Evolutionary conservation across 148 eudicot species (phyloP), one percentile per base, ranked within the genome.

Genomic region (Euryodendron excelsum): DNA sequence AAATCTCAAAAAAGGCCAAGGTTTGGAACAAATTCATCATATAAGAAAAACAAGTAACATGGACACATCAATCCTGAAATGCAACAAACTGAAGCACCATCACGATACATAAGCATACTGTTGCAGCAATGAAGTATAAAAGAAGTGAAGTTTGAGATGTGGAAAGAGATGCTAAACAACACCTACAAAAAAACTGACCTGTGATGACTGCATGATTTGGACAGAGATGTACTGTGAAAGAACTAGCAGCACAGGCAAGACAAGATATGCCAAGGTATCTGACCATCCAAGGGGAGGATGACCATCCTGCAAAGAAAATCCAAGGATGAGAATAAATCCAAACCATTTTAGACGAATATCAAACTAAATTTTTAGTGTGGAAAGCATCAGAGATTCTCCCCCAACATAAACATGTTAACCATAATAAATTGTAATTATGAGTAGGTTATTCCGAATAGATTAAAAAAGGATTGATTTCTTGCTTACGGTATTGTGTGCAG

Each of bases 211-310:
- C 97, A 94, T 95, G 72, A 95, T 93, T 76, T 93, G 94, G 75
- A 95, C 83, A 52, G 97, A 93, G 72, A 91, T 78, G 86, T 91
- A 93, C 82, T 95, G 99, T 37, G 97, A 85, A 47, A 86, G 53
- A 58, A 95, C 86, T 73, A 95, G 85, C 69, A 95, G 83, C 78
- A 90, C 84, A 21, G 99, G 99, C 82, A 95, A 78, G 66, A 90
- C 97, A 78, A 95, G 97, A 88, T 95, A 95, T 44, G 99, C 94
- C 50, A 89, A 84, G 45, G 98, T 95, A 81, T 91, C 96, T 74
- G 96, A 82, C 98, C 98, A 95, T 74, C 97, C 98, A 82, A 95
- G 97, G 0, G 98, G 96, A 36, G 98, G 98, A 55, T 91, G 97
- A 77, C 98, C 98, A 88, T 94, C 98, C 98, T 92, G 86, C 67